These are phyloP conservation scores for Phaeophleospora eucalypticola DNA, from an alignment of 2,329 filamentous ascomycete species.

Conservation along the genomic window DNA sequence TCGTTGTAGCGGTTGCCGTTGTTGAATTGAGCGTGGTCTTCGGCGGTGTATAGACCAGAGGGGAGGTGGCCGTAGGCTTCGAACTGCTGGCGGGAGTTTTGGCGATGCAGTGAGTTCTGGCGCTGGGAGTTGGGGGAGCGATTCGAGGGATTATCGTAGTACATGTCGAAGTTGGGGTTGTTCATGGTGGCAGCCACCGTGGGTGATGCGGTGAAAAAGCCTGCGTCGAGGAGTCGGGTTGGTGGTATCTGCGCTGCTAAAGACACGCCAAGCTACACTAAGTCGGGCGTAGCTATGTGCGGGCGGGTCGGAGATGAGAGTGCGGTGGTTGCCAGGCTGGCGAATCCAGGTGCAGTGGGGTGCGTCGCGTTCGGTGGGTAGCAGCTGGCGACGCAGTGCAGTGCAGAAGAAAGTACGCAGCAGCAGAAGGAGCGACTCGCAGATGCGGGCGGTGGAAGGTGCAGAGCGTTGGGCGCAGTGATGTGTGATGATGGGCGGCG, in stretches of 20 bases:
- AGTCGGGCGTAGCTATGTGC: background rate
- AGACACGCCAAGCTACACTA: background rate
- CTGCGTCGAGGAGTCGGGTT: background rate
- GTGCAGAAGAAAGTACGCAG: background rate
- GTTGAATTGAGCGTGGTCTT: conserved; percentile 55
- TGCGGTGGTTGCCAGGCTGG: conserved; percentile 3
- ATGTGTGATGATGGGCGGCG: conserved; percentile 1
- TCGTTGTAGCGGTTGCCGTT: conserved; percentile 56
- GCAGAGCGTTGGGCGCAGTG: background rate
- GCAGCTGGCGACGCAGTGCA: background rate
- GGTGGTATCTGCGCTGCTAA: background rate
- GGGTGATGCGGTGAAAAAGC: conserved; percentile 11
- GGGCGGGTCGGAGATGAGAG: conserved; percentile 1
- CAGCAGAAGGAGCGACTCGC: background rate
- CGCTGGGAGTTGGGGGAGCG: conserved; percentile 73
- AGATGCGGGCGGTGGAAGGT: background rate
- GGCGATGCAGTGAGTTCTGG: conserved; percentile 60
- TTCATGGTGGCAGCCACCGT: conserved; percentile 26
- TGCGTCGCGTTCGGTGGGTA: background rate
- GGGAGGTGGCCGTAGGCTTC: conserved; percentile 67
- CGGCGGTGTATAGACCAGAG: conserved; percentile 64
- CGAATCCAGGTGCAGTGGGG: background rate
- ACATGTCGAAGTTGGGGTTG: conserved; percentile 54
- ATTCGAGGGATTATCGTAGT: conserved; percentile 62
- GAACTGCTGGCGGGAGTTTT: conserved; percentile 68